Evolutionary conservation across 495 filamentous ascomycete species (phyloP).

Genomic region (Penicillium alfredii): DNA sequence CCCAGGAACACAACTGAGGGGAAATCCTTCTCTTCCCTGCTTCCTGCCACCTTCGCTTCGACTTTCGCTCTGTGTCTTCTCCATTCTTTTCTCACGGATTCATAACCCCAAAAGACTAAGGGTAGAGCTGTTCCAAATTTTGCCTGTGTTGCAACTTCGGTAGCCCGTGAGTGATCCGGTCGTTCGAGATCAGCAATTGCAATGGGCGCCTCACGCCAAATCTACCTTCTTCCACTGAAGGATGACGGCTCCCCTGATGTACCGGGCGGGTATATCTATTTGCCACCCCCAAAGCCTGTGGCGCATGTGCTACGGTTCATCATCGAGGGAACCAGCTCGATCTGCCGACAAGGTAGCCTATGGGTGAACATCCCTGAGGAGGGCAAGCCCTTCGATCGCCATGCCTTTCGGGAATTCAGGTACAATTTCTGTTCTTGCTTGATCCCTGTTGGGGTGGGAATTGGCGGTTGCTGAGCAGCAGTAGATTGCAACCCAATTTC

Average conservation of each 20-base stretch:
- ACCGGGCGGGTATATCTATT: conserved; percentile 81
- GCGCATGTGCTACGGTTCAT: conserved; percentile 80
- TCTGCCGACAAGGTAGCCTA: conserved; percentile 85
- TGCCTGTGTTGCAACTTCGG: neutral
- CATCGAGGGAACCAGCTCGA: conserved; percentile 93
- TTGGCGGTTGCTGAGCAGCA: conserved; percentile 19
- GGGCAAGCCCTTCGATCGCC: conserved; percentile 65
- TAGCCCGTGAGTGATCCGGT: neutral
- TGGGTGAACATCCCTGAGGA: conserved; percentile 91
- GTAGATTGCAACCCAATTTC: conserved; percentile 84
- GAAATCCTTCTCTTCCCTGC: too few species aligned
- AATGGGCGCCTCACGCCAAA: conserved; percentile 40
- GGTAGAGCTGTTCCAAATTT: conserved; percentile 3
- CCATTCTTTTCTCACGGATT: too few species aligned
- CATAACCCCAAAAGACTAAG: too few species aligned
- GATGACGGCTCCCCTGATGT: conserved; percentile 91
- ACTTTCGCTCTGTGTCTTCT: too few species aligned
- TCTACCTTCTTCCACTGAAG: conserved; percentile 83
- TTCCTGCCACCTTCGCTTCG: too few species aligned
- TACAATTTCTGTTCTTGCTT: conserved; percentile 30
- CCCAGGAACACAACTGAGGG: too few species aligned
- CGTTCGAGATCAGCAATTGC: conserved; percentile 2
- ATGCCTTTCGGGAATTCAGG: conserved; percentile 81
- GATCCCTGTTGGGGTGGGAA: neutral
- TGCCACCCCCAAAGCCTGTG: conserved; percentile 66